phyloP scores from a whole-genome alignment of 257 asterid genomes.

The Capsicum pubescens region DNA sequence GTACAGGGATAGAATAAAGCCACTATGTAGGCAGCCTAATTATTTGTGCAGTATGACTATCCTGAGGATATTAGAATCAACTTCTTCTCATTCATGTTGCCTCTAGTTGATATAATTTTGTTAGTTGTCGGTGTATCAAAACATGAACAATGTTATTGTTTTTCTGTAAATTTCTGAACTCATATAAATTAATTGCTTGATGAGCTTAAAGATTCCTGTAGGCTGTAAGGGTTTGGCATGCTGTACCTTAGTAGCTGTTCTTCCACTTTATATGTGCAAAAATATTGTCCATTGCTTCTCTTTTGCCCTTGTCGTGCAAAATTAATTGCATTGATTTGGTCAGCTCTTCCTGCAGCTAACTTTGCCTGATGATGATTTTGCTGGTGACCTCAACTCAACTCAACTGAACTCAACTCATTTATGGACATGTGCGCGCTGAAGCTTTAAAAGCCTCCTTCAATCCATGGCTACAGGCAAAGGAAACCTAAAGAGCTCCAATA shows the following conservation, averaged over 20 bases:
- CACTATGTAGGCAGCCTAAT: not conserved
- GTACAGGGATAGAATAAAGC: not conserved
- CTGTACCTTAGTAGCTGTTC: not conserved
- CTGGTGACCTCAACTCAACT: slow-evolving; percentile 2
- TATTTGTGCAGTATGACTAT: not conserved
- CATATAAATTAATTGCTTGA: not conserved
- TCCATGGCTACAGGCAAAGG: not conserved
- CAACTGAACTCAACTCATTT: not conserved
- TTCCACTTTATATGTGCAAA: not conserved
- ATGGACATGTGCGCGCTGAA: slow-evolving; percentile 1
- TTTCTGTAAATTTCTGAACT: not conserved
- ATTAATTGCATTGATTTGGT: not conserved
- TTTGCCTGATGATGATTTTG: slow-evolving; percentile 13
- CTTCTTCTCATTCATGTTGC: slow-evolving; percentile 12
- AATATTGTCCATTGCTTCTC: not conserved
- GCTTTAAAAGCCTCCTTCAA: not conserved
- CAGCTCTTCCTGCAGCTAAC: slow-evolving; percentile 2
- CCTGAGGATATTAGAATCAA: not conserved
- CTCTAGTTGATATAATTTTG: slow-evolving; percentile 18
- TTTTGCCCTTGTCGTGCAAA: not conserved
- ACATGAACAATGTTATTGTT: not conserved
- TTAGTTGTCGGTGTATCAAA: not conserved
- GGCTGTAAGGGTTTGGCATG: not conserved
- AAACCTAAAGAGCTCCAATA: slow-evolving; percentile 2
- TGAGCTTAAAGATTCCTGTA: not conserved